phyloP scores from a whole-genome alignment of 306 rosid species.

The Cucumis hystrix region DNA sequence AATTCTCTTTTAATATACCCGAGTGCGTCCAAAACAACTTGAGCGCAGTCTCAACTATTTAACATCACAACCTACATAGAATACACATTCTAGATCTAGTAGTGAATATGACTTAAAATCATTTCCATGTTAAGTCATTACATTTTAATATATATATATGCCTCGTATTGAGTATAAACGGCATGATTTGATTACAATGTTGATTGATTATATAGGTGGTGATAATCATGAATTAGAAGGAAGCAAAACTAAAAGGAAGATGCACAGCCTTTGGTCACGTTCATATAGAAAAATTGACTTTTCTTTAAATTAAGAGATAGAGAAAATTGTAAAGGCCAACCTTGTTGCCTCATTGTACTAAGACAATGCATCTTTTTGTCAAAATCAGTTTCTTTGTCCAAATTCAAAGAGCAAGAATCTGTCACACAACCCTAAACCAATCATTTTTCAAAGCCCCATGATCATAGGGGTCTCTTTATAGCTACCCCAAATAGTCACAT shows the following conservation, averaged over 20 bases:
- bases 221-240: not conserved
- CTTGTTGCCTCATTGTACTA: not conserved
- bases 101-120: too few species aligned
- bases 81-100: too few species aligned
- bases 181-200: not conserved
- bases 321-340: not conserved
- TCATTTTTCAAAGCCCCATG: not conserved
- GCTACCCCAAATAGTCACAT: not conserved
- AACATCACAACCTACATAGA: too few species aligned
- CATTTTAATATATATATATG: too few species aligned
- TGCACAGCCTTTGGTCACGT: not conserved
- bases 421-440: not conserved
- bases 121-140: too few species aligned
- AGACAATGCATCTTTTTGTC: not conserved
- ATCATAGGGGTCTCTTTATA: not conserved
- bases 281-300: not conserved
- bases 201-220: not conserved
- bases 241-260: not conserved
- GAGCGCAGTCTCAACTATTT: not conserved
- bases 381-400: not conserved
- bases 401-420: slow-evolving; percentile 7
- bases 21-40: not conserved
- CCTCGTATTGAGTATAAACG: too few species aligned
- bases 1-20: not conserved
- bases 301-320: not conserved